Evolutionary conservation across 164 flowering plant species (phyloP), one percentile per base, ranked within the genome.

Genomic region (Vitis cinerea): DNA sequence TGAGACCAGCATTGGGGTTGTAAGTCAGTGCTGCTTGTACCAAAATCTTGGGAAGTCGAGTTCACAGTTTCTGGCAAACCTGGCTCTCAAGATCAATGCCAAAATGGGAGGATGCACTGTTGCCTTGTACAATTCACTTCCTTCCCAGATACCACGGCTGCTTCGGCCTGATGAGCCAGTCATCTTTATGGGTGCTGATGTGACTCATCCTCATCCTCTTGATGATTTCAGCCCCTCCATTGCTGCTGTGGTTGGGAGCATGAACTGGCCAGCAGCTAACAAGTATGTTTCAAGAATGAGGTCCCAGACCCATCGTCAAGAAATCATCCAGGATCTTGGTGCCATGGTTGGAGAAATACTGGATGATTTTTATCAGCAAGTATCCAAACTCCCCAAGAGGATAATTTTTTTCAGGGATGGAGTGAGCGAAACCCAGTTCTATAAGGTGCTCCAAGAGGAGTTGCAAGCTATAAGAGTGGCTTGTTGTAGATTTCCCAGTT

Each of bases 161-260:
- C 76, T 90, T 51, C 75, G 71, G 1, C 52, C 23, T 7, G 83
- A 86, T 59, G 91, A 90, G 68, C 92, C 97, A 1, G 88, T 88
- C 65, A 94, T 94, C 65, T 92, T 94, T 68, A 85, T 94, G 86
- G 99, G 99, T 8, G 97, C 99, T 6, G 99, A 94, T 77, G 99
- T 94, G 6, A 92, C 97, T n/a, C 99, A 94, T 74, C 99, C 99
- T 49, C 97, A 91, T 61, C 97, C 96, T 0, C 87, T 87, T 3
- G 97, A 94, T 60, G 99, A 91, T 75, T 73, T 15, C 48, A 92
- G 97, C 72, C 99, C 99, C 14, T 92, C 98, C 2, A 80, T 94
- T 64, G 97, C 95, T 30, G 99, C 99, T 31, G 97, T 94, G 2
- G 99, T 94, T 52, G 97, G 94, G 0, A 92, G 94, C 82, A 81